Evolutionary conservation across 1,284 basidiomycete species (phyloP).

Genomic region (Ganoderma lingzhi): DNA sequence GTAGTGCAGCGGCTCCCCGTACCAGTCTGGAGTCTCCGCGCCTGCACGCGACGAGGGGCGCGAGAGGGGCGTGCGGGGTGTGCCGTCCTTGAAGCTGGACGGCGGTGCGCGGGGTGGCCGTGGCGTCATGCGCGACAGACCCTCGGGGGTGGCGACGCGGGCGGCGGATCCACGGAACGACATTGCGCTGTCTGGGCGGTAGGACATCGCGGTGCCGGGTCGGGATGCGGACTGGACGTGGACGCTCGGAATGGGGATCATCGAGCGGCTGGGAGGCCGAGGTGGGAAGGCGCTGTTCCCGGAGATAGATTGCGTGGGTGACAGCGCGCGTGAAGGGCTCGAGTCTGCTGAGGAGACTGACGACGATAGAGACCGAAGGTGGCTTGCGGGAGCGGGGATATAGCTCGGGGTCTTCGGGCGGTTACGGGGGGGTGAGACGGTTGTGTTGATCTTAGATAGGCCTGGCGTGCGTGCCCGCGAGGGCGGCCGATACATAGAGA

Average conservation of each 20-base stretch:
- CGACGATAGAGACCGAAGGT: constrained; percentile 55
- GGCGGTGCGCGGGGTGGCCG: constrained; percentile 68
- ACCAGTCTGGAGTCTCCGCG: constrained; percentile 57
- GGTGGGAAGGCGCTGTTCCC: constrained; percentile 52
- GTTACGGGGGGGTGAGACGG: constrained; percentile 49
- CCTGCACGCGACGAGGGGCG: constrained; percentile 72
- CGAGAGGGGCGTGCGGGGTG: constrained; percentile 61
- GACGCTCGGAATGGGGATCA: constrained; percentile 80
- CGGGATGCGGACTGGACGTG: constrained; percentile 75
- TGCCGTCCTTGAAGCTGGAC: constrained; percentile 75
- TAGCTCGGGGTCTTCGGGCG: constrained; percentile 79
- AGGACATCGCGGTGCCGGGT: constrained; percentile 76
- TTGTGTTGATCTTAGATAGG: constrained; percentile 14
- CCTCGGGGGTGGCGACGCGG: constrained; percentile 76
- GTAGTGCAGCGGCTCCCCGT: constrained; percentile 55
- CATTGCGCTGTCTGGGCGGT: constrained; percentile 63
- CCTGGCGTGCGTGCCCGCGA: constrained; percentile 49
- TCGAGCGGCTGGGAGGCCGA: constrained; percentile 82
- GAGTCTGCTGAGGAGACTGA: constrained; percentile 52
- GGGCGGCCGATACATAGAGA: constrained; percentile 41
- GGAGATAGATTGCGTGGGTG: constrained; percentile 57
- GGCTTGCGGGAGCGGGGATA: constrained; percentile 68
- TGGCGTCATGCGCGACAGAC: constrained; percentile 54
- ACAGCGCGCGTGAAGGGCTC: constrained; percentile 53
- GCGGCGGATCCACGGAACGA: constrained; percentile 55